These are phyloP conservation scores for Bipolaris victoriae DNA, from an alignment of 2,329 filamentous ascomycete species.

Conservation along the genomic window DNA sequence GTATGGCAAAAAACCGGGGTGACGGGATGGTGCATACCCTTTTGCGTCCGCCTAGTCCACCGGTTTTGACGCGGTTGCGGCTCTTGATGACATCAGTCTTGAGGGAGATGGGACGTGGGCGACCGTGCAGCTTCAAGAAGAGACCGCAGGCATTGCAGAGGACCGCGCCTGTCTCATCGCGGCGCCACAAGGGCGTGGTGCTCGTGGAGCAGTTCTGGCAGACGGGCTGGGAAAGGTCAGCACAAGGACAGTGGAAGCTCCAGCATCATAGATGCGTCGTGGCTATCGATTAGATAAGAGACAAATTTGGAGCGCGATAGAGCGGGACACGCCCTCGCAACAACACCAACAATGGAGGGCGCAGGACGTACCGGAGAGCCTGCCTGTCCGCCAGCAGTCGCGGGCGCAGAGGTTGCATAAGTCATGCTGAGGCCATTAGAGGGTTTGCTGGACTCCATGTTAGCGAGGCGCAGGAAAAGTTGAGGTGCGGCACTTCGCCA, in stretches of 20 bases:
- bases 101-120: conserved; percentile 89
- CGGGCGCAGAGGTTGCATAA: conserved; percentile 68
- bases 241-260: conserved; percentile 28
- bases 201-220: conserved; percentile 97
- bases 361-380: conserved; percentile 61
- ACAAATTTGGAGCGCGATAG: conserved; percentile 32
- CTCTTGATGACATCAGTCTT: conserved; percentile 99
- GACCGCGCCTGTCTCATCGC: conserved; percentile 93
- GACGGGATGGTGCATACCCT: conserved; percentile 65
- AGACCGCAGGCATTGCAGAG: conserved; percentile 98
- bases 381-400: conserved; percentile 68
- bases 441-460: conserved; percentile 41
- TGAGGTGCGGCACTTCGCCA: conserved; percentile 39
- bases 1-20: neutral
- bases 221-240: conserved; percentile 69
- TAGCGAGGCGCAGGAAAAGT: conserved; percentile 36
- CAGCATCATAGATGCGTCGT: conserved; percentile 14
- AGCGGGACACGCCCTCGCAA: conserved; percentile 47
- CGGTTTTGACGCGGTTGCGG: conserved; percentile 94
- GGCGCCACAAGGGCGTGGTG: conserved; percentile 94
- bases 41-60: conserved; percentile 77
- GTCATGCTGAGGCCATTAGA: conserved; percentile 62
- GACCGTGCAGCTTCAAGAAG: conserved; percentile 95
- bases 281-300: conserved; percentile 52
- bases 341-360: conserved; percentile 23